Base-by-base conservation (phyloP, 2,329 filamentous ascomycete genomes). In the Fonsecaea multimorphosa region DNA sequence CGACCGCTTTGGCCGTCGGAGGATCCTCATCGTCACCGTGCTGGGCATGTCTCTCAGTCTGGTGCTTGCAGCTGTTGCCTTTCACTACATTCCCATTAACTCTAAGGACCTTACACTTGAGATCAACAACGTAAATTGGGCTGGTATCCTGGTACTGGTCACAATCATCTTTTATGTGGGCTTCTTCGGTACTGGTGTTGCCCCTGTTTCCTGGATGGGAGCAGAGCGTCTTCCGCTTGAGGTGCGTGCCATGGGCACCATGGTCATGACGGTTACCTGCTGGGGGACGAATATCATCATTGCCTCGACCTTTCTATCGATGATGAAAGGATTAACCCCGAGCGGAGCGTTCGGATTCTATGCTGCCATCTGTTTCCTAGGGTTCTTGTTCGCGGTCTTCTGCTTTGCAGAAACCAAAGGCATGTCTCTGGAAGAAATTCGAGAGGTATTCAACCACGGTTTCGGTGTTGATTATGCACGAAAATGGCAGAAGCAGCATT, bases 131-230 rank as follows among this genome's bases (percentile, higher is more conserved):
- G 67, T 65, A 54, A 70, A 68, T 68, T 61, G 69, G 34, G 75
- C 79, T 69, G 74, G 82, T 8, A 53, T 79, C 58, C 81, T 89
- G 19, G 89, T 97, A 49, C 84, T 97, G 1, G 69, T 86, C 46
- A 90, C 89, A 69, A 89, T 97, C 76, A 89, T 93, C 77, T 72
- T 92, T 7, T 97, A 96, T 77, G 93, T 96, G 2, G 90, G 91
- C 9, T 85, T 89, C 1, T 98, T 95, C 75, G 93, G 94, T 1
- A 82, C 93, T 1, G 94, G 94, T 1, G 83, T 97, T 1, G 94
- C 94, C 8, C 95, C 93, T 72, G 92, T 97, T 3, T 93, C 94
- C 0, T 97, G 94, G 94, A 93, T 96, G 84, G 93, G 97, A 79
- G 91, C 89, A 71, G 94, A 97, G 79, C 85, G 96, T 36, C 97